These are phyloP conservation scores for Populus trichocarpa DNA, from an alignment of 441 rosid genomes.

Conservation along the genomic window DNA sequence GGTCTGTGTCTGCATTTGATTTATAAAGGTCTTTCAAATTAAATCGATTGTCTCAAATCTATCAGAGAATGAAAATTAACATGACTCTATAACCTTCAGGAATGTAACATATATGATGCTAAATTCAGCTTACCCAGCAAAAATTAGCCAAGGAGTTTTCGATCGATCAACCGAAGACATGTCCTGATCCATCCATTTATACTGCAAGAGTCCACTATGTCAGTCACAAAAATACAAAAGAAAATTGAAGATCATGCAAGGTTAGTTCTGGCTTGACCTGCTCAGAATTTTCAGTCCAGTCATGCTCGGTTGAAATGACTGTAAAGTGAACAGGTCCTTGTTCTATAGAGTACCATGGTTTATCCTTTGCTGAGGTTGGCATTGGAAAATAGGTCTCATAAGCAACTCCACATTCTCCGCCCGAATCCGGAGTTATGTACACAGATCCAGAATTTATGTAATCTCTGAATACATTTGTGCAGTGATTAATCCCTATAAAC, in stretches of 20 bases:
- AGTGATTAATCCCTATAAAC: neutral
- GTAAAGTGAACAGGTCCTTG: conserved; percentile 51
- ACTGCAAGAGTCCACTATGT: conserved; percentile 19
- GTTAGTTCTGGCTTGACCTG: conserved; percentile 23
- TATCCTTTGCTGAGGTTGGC: conserved; percentile 53
- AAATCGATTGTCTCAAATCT: neutral
- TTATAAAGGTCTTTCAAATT: neutral
- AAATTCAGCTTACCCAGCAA: conserved; percentile 35
- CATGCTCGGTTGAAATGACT: conserved; percentile 58
- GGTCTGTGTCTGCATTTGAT: conserved; percentile 54
- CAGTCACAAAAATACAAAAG: neutral
- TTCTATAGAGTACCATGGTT: conserved; percentile 68
- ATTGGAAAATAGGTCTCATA: conserved; percentile 65
- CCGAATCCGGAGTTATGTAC: conserved; percentile 51
- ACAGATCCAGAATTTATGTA: conserved; percentile 39
- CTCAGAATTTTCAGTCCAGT: conserved; percentile 40
- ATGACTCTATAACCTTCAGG: neutral
- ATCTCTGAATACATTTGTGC: conserved; percentile 34
- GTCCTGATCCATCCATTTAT: conserved; percentile 52
- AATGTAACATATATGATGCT: neutral
- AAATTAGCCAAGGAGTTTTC: conserved; percentile 56
- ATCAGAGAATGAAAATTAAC: neutral
- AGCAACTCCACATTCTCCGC: conserved; percentile 73
- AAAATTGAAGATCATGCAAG: neutral
- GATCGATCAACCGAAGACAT: conserved; percentile 53